Base-by-base conservation (phyloP, 495 filamentous ascomycete species). In the Elasticomyces elasticus region DNA sequence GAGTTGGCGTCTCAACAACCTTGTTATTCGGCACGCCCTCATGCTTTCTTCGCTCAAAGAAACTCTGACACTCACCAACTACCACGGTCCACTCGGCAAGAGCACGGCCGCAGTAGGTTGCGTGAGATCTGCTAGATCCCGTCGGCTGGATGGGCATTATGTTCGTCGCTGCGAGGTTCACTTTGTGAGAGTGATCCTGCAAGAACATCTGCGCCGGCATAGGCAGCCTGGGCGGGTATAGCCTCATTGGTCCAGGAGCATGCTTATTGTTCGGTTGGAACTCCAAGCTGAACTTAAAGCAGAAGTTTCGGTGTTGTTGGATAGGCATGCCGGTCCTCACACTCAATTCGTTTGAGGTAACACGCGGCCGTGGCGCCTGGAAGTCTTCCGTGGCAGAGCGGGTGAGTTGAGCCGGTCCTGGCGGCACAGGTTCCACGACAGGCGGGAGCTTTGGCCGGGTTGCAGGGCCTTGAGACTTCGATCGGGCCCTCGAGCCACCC, bases 31-130 rank as follows among this genome's bases (percentile, higher is more conserved):
- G 80, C 13, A 94, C 85, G 43, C 92, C 92, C 68, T 98, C 92
- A 35, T 81, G 82, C 56, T 82, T 84, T 53, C 92, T 77, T 25
- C 91, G 77, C 26, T 95, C 87, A 43, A 91, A 86, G 68, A 98
- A 98, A 63, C 82, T 87, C 65, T 97, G 89, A 70, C 84, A 90
- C 67, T 98, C 92, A 23, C 76, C 75, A 7, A 96, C 82, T 31
- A 96, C 79, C 20, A 87, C 69, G 13, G 80, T 73, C 92, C 92
- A 98, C 68, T 98, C 92, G 1, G 91, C 89, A 47, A 98, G 75
- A 1, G 92, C 89, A 42, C 91, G 79, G 1, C 92, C 92, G 6
- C 81, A 74, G 67, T 98, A 97, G 57, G 82, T 87, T 53, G 76
- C 79, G 24, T 72, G 67, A 30, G 65, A 71, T 54, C 49, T 50